A percentile compares a stretch with the other conserved stretches of the same genome.
Conservation (phyloP, 495 filamentous ascomycete genomes). For the Talaromyces trachyspermus region DNA sequence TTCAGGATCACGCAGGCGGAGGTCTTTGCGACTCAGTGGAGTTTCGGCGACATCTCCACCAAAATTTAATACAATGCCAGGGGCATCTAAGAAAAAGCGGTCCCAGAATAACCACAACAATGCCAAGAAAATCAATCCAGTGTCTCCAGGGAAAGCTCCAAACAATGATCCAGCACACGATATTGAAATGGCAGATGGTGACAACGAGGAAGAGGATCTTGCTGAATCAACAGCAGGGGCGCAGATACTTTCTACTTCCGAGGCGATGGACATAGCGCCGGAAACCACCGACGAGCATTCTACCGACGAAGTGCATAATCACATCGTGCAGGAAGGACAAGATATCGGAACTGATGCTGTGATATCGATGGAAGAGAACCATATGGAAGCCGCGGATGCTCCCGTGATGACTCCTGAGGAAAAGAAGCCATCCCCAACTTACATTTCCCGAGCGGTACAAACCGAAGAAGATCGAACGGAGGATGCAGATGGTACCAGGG, state of each 20-base stretch:
- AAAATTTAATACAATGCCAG: not conserved
- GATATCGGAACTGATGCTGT: constrained; percentile 2
- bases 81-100: constrained; percentile 14
- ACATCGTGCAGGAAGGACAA: too few relatives aligned
- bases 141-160: not conserved
- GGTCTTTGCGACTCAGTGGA: constrained; percentile 2
- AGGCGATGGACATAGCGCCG: too few relatives aligned
- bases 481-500: too few relatives aligned
- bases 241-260: too few relatives aligned
- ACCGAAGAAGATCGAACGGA: constrained; percentile 2
- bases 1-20: not conserved
- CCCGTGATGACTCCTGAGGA: too few relatives aligned
- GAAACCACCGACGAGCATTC: constrained; percentile 5
- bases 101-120: not conserved
- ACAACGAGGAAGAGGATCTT: too few relatives aligned
- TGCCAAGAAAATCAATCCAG: not conserved
- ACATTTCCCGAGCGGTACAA: constrained; percentile 6
- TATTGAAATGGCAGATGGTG: not conserved
- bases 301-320: constrained; percentile 16
- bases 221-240: too few relatives aligned
- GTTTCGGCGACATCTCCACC: not conserved
- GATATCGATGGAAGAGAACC: constrained; percentile 1
- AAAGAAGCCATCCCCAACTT: not conserved
- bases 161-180: constrained; percentile 15
- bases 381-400: too few relatives aligned